Evolutionary conservation across 1,284 basidiomycete genomes (phyloP), one percentile per base, ranked within the genome.

Genomic region (Vanrija pseudolonga): DNA sequence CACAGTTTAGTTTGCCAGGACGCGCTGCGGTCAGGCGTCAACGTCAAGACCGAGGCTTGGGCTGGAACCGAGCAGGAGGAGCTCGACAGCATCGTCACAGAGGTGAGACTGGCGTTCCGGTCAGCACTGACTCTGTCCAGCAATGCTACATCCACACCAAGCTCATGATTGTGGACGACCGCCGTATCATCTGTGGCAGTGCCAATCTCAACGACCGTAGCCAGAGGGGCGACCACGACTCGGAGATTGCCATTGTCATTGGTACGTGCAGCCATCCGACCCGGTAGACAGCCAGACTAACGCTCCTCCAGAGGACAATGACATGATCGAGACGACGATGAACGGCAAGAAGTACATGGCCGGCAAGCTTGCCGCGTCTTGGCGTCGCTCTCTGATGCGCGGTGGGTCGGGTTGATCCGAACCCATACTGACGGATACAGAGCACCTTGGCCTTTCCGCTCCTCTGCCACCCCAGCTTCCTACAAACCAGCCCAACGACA

Each of bases 111-210:
- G 36, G n/a, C 19, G 11, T 11, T 11, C 19, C 7, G 15, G 28
- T 9, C 19, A 22, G 15, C 15, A 9, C 46, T 64, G 32, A 58
- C 44, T 7, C 15, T 15, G 3, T 19, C 26, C 47, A 72, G 70
- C 61, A 71, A 15, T 65, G 65, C 57, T 74, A 76, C 57, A 77
- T 77, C 44, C 74, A 76, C 64, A 69, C 64, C 51, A 79, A 80
- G 67, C 62, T 95, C 22, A 93, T 96, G 91, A 90, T 96, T 56
- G 89, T 95, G 20, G 93, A 97, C 67, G 93, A 96, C 71, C 80
- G 84, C 18, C 81, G 85, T 37, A 89, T 94, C 38, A 89, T 96
- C 63, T 71, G 71, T 50, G 76, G 76, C 17, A 71, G 67, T 53
- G 71, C 75, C 37, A 77, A 96, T 71, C 77, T 95, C 63, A 96